These are phyloP conservation scores for Phytophthora kernoviae DNA, from an alignment of 352 stramenopile genomes.

Conservation along the genomic window DNA sequence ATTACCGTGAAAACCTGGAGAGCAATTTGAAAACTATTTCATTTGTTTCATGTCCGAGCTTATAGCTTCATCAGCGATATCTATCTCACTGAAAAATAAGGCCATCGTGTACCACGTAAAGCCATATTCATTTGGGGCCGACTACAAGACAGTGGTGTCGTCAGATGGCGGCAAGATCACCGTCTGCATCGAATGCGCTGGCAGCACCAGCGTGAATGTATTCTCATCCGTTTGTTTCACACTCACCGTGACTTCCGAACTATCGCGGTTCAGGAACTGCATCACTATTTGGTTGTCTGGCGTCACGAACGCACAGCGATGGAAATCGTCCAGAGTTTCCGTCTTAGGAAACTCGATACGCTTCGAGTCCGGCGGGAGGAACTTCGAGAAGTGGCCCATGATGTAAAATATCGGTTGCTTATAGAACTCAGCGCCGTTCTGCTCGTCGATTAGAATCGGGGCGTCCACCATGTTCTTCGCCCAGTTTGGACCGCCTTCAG, in stretches of 20 bases:
- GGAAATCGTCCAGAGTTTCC: constrained; percentile 15
- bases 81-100: no score
- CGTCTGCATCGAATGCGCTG: no score
- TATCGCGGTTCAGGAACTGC: constrained; percentile 35
- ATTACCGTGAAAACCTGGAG: no score
- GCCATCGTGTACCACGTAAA: no score
- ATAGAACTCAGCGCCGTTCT: constrained; percentile 54
- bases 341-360: constrained; percentile 25
- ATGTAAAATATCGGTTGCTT: constrained; percentile 28
- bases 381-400: constrained; percentile 68
- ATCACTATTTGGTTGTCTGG: constrained; percentile 20
- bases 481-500: constrained; percentile 68
- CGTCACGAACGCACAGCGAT: constrained; percentile 7
- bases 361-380: constrained; percentile 44
- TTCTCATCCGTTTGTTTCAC: no score
- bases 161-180: constrained; percentile 8
- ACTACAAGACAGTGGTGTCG: constrained; percentile 6
- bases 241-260: constrained; percentile 3
- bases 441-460: constrained; percentile 65
- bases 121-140: no score
- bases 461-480: constrained; percentile 64
- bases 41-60: no score
- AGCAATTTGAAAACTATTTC: no score
- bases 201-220: no score
- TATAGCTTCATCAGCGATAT: no score